Percentiles rank a stretch among this genome's conserved stretches.
Conservation (phyloP, 2,329 filamentous ascomycete species). For the Dryadomyces quercivorus region DNA sequence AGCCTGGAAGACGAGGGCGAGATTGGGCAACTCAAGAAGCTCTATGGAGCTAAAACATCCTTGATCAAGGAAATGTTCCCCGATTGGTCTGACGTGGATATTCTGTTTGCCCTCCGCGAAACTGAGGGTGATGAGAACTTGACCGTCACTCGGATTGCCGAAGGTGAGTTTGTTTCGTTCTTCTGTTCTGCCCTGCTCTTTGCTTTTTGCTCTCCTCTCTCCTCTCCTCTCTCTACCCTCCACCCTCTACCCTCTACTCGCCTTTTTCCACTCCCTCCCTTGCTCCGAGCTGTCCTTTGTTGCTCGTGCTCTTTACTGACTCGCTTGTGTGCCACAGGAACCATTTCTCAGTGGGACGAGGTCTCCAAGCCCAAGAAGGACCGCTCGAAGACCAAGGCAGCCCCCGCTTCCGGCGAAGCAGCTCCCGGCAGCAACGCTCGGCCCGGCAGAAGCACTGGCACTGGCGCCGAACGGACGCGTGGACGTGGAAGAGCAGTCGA, state of each 20-base stretch:
- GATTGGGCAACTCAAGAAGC: constrained; percentile 82
- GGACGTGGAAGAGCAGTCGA: constrained; percentile 52
- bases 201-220: neutral
- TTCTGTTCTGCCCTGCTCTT: no score
- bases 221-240: neutral
- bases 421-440: constrained; percentile 29
- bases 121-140: constrained; percentile 65
- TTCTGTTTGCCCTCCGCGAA: constrained; percentile 87
- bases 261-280: neutral
- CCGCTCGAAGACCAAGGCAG: constrained; percentile 59
- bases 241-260: neutral
- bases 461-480: constrained; percentile 48
- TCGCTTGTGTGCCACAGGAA: constrained; percentile 35
- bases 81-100: constrained; percentile 89
- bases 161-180: constrained; percentile 41
- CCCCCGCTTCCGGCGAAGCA: constrained; percentile 39
- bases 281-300: neutral
- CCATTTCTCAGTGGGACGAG: constrained; percentile 73
- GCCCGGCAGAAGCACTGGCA: constrained; percentile 48
- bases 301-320: neutral
- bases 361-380: constrained; percentile 73
- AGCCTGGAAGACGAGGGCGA: constrained; percentile 73
- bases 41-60: constrained; percentile 66
- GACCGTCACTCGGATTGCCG: constrained; percentile 66
- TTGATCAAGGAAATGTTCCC: constrained; percentile 88